Percentiles rank a stretch among this genome's conserved stretches.
These are phyloP conservation scores for Botryosphaeria dothidea DNA, from an alignment of 2,329 filamentous ascomycete species.

Conservation along the genomic window DNA sequence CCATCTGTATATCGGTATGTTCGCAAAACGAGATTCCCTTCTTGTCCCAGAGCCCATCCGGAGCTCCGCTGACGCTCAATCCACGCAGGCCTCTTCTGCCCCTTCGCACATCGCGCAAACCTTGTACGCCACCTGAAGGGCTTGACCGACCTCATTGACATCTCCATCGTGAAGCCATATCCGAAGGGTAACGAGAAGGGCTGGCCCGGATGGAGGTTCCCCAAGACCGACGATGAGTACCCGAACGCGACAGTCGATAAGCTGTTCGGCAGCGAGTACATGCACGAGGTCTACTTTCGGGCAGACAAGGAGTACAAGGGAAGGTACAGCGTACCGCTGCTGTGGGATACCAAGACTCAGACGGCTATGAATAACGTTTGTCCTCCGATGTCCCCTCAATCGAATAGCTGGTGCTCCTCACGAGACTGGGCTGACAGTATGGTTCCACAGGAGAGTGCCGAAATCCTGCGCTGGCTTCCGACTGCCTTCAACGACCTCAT, in stretches of 20 bases:
- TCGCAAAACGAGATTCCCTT: no score
- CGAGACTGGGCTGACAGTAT: neutral
- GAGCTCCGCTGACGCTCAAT: neutral
- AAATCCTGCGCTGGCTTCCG: constrained; percentile 61
- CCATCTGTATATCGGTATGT: constrained; percentile 54
- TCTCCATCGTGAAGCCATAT: constrained; percentile 64
- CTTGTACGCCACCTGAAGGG: constrained; percentile 60
- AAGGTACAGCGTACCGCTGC: constrained; percentile 60
- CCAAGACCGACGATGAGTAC: constrained; percentile 54
- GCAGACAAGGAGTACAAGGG: constrained; percentile 62
- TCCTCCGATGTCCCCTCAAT: neutral
- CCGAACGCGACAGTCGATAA: constrained; percentile 61
- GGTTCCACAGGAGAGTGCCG: constrained; percentile 50
- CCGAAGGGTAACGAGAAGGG: constrained; percentile 65
- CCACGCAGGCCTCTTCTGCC: constrained; percentile 61
- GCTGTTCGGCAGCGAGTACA: constrained; percentile 58
- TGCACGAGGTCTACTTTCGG: constrained; percentile 65
- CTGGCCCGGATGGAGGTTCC: constrained; percentile 66
- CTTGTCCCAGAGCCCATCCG: neutral
- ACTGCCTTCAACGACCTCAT: constrained; percentile 56
- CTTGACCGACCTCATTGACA: constrained; percentile 54
- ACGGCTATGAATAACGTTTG: constrained; percentile 59
- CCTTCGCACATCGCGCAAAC: constrained; percentile 63
- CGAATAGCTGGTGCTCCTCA: neutral
- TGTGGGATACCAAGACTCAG: constrained; percentile 61